Evolutionary conservation across 352 stramenopile genomes (phyloP).

Genomic region (Sclerospora graminicola): DNA sequence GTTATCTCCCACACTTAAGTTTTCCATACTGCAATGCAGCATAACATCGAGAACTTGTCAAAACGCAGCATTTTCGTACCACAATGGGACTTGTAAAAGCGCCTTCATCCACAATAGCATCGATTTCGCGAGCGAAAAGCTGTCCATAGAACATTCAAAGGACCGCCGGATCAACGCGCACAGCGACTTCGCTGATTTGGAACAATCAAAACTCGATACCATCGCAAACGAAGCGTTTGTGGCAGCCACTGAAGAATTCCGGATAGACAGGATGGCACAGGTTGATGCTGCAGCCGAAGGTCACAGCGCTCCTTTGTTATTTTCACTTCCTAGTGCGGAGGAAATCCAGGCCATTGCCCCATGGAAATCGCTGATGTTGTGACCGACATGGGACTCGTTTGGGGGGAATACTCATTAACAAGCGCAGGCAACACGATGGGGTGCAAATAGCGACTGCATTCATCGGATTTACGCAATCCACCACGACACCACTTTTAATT

Average conservation of each 20-base stretch:
- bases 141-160: constrained; percentile 47
- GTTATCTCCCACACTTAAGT: constrained; percentile 2
- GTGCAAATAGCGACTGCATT: constrained; percentile 62
- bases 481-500: no score
- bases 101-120: constrained; percentile 53
- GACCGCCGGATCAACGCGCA: constrained; percentile 44
- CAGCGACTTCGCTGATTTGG: constrained; percentile 37
- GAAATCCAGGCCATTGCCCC: constrained; percentile 54
- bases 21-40: constrained; percentile 51
- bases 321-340: constrained; percentile 32
- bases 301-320: constrained; percentile 17
- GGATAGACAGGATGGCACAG: constrained; percentile 32
- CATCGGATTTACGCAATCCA: no score
- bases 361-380: constrained; percentile 46
- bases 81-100: constrained; percentile 62
- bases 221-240: constrained; percentile 41
- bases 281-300: constrained; percentile 28
- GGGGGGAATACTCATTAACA: constrained; percentile 47
- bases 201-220: constrained; percentile 29
- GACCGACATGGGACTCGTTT: constrained; percentile 31
- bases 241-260: constrained; percentile 43
- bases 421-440: constrained; percentile 50
- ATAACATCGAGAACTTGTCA: constrained; percentile 61
- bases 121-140: constrained; percentile 23
- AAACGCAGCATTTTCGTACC: constrained; percentile 65